Evolutionary conservation across 495 filamentous ascomycete genomes (phyloP), one percentile per base, ranked within the genome.

Genomic region (Cryomyces minteri): DNA sequence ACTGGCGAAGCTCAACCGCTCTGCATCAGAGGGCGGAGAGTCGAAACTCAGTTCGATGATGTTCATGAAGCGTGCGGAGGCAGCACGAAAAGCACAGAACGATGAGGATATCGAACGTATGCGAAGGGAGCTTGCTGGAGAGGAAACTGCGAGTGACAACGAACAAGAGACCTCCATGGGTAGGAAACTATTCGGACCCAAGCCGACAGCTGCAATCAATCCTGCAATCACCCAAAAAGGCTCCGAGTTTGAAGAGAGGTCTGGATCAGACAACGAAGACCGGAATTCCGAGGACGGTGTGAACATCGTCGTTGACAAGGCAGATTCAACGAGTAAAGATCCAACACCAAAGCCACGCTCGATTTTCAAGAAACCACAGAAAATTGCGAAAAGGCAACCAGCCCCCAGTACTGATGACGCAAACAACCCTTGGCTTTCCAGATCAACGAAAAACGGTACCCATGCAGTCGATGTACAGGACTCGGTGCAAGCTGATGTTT

Each of bases 41-140:
- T 63, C 61, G 3, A 71, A 69, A 46, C 64, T 94, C 6, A 68
- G 74, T 52, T 69, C 70, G 30, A 81, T 93, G 82, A 80, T 81
- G 53, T 98, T 96, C 56, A 98, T 98, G 90, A 74, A 78, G 51
- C 84, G 77, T 38, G 87, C 85, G 9, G 86, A 95, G 50, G 82
- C 77, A 8, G 66, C 73, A 36, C 73, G 72, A 50, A 87, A 78
- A 56, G 75, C 76, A 44, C 68, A 76, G 48, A 96, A 95, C 45
- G 84, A 94, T 54, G 79, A 81, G 36, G 73, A 82, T 37, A 63
- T 90, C n/a, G 76, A 80, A 47, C 64, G 73, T 43, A 71, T 96
- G 29, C 73, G 81, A 36, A 74, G 75, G 48, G 82, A 93, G 32
- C 65, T 94, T 1, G 75, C 46, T 14, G 56, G 54, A 8, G 57